Evolutionary conservation across 2,329 filamentous ascomycete species (phyloP), one percentile per base, ranked within the genome.

Genomic region (Dactylonectria estremocensis): DNA sequence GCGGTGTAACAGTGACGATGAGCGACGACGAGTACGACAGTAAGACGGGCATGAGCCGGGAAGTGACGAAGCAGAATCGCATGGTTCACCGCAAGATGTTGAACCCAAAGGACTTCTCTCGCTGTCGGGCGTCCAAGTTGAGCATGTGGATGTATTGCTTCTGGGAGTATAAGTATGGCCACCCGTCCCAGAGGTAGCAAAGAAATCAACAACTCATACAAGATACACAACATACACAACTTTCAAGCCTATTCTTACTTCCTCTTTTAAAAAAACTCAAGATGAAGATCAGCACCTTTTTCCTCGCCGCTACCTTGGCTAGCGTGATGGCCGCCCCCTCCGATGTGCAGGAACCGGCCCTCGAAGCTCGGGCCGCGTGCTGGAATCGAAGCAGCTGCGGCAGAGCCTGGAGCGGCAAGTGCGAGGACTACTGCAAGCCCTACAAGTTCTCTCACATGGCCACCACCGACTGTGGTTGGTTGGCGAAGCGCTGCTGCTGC

Each of bases 371-470:
- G 1, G 60, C 40, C 20, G 37, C 60, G 7, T 62, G 60, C 60
- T 62, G 52, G 60, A 62, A 62, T 43, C 40, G 60, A 37, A 62
- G 60, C 60, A 37, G 31, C 16, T 62, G 60, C 52, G 14, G 50
- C 28, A 10, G 14, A 33, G 28, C 28, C 11, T 62, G 60, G 60
- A 20, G 10, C 18, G 60, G 60, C 20, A 62, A 62, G 8, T 62
- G 60, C 5, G 50, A 56, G 52, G 60, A 62, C 20, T 62, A 62
- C 60, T 62, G 60, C 60, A 49, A 56, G 5, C 60, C 60, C 16
- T 62, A 62, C 52, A 62, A 62, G 52, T 62, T 56, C 52, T 62
- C 60, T 5, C 60, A 62, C 28, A 62, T 62, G 60, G 60, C 60
- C 28, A 62, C n/a, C 18, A 62, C 60, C 40, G 60, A 62, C 60